A percentile compares a stretch with the other conserved stretches of the same genome.
phyloP scores from a whole-genome alignment of 805 yeast species.

The Cyberlindnera mississippiensis region DNA sequence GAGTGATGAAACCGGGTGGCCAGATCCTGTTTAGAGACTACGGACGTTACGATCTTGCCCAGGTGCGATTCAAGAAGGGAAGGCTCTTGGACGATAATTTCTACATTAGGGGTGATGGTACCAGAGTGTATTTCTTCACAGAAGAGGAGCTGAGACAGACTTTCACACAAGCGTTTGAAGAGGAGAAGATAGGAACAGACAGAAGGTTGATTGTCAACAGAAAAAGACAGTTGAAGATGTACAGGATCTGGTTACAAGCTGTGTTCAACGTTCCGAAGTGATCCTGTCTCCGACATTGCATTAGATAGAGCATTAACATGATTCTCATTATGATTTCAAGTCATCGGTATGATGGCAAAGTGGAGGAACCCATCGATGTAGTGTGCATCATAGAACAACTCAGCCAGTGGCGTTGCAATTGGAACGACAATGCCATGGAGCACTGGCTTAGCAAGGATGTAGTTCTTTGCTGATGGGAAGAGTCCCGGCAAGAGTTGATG shows the following conservation, averaged over 20 bases:
- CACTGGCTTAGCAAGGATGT: slow-evolving; percentile 39
- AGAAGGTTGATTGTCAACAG: slow-evolving; percentile 87
- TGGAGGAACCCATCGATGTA: slow-evolving; percentile 69
- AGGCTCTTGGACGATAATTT: slow-evolving; percentile 87
- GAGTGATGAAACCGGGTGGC: slow-evolving; percentile 89
- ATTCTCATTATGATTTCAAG: no score
- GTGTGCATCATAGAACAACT: slow-evolving; percentile 41
- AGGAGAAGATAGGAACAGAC: slow-evolving; percentile 80
- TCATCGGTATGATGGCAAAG: slow-evolving; percentile 37
- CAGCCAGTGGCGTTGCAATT: slow-evolving; percentile 38
- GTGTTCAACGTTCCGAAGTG: slow-evolving; percentile 52
- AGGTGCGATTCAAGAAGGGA: slow-evolving; percentile 85
- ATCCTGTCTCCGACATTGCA: no score
- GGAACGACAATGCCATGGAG: slow-evolving; percentile 56
- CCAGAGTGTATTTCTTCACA: slow-evolving; percentile 94
- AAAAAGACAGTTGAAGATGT: slow-evolving; percentile 91
- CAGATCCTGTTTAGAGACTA: slow-evolving; percentile 86
- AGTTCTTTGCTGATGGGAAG: slow-evolving; percentile 37
- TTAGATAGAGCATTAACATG: no score
- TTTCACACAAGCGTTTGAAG: slow-evolving; percentile 62
- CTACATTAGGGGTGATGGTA: slow-evolving; percentile 96
- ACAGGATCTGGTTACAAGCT: slow-evolving; percentile 94
- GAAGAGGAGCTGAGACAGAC: slow-evolving; percentile 84
- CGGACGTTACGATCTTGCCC: slow-evolving; percentile 94
- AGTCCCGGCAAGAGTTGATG: slow-evolving; percentile 40